phyloP scores from a whole-genome alignment of 1,284 basidiomycete genomes.

The Thecaphora thlaspeos region DNA sequence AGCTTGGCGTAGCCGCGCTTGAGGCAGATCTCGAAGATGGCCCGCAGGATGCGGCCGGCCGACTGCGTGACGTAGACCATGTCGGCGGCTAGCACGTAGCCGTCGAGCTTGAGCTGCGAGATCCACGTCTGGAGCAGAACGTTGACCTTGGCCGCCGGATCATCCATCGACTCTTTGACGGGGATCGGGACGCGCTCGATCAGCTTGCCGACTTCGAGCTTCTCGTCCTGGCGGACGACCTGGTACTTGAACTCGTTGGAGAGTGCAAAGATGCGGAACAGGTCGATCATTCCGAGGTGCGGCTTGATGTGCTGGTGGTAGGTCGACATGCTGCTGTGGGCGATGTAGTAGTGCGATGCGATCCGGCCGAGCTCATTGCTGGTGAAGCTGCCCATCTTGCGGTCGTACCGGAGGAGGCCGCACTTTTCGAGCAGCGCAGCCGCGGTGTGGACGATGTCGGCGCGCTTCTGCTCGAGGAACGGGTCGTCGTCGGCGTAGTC shows the following conservation, averaged over 20 bases:
- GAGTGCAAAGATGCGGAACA: constrained; percentile 78
- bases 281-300: constrained; percentile 90
- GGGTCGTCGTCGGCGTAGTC: constrained; percentile 76
- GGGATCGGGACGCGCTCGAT: constrained; percentile 63
- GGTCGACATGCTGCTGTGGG: constrained; percentile 79
- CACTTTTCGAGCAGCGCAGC: constrained; percentile 71
- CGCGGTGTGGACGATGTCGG: constrained; percentile 70
- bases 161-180: constrained; percentile 71
- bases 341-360: constrained; percentile 94
- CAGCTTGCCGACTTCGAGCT: constrained; percentile 76
- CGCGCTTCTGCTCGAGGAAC: constrained; percentile 72
- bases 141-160: constrained; percentile 87
- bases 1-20: constrained; percentile 86
- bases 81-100: constrained; percentile 96
- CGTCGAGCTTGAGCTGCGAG: constrained; percentile 76
- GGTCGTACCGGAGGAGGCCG: constrained; percentile 81
- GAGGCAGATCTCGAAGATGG: constrained; percentile 89
- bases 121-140: constrained; percentile 91
- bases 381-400: constrained; percentile 66
- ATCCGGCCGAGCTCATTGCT: constrained; percentile 89
- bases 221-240: constrained; percentile 85
- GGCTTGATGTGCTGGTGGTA: constrained; percentile 81
- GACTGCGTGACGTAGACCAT: constrained; percentile 79
- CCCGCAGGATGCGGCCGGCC: constrained; percentile 87
- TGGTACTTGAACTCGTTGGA: constrained; percentile 98